phyloP scores from a whole-genome alignment of 1,284 basidiomycete genomes.

The Sphaerobolus stellatus region DNA sequence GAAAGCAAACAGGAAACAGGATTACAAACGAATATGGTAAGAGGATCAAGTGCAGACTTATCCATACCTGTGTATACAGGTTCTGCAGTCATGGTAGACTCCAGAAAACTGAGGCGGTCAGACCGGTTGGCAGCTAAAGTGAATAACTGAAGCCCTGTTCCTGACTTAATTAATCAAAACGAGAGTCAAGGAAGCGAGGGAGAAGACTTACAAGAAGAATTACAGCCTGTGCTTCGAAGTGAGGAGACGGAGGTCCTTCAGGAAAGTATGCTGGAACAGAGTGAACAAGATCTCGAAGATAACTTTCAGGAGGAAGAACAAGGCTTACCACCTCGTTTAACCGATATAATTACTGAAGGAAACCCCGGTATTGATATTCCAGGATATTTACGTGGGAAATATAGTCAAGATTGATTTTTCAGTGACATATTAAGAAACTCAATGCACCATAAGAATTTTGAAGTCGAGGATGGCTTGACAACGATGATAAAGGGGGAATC shows the following conservation, averaged over 20 bases:
- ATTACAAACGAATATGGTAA: too few species aligned
- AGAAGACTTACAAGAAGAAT: too few species aligned
- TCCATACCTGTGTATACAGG: neutral
- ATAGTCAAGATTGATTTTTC: constrained; percentile 14
- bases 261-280: too few species aligned
- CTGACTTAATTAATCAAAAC: too few species aligned
- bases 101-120: neutral
- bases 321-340: neutral
- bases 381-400: neutral
- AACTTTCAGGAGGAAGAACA: too few species aligned
- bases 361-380: neutral
- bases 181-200: too few species aligned
- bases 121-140: neutral
- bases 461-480: constrained; percentile 23
- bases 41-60: too few species aligned
- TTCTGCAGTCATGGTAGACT: neutral
- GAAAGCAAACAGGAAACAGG: too few species aligned
- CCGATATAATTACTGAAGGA: neutral
- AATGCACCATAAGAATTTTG: constrained; percentile 27
- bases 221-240: too few species aligned
- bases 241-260: too few species aligned
- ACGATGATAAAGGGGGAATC: constrained; percentile 18
- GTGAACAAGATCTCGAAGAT: too few species aligned
- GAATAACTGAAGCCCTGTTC: too few species aligned
- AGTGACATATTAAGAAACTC: constrained; percentile 5